phyloP scores from a whole-genome alignment of 2,329 filamentous ascomycete species.

The Nemania diffusa region DNA sequence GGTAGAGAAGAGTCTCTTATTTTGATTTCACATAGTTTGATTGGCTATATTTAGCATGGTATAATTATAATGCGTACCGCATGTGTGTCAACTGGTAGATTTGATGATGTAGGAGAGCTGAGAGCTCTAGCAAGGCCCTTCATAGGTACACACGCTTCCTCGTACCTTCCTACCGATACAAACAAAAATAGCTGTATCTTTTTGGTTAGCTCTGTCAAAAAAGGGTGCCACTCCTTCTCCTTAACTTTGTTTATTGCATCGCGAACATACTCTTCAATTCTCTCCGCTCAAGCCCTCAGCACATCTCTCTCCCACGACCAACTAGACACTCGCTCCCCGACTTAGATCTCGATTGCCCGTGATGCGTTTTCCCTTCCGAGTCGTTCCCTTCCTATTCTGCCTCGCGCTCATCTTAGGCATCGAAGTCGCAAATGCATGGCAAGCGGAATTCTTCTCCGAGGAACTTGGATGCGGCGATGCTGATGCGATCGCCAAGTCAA shows the following conservation, averaged over 20 bases:
- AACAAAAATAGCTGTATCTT: too few species aligned
- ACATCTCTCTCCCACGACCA: not conserved
- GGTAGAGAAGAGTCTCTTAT: too few species aligned
- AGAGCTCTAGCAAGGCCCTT: too few species aligned
- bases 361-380: not conserved
- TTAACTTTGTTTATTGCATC: not conserved
- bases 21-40: too few species aligned
- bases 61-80: too few species aligned
- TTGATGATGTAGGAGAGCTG: too few species aligned
- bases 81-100: too few species aligned
- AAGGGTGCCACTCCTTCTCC: not conserved
- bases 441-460: constrained; percentile 8
- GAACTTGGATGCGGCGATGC: constrained; percentile 2
- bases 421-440: not conserved
- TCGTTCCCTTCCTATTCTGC: not conserved
- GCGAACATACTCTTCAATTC: not conserved
- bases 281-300: not conserved
- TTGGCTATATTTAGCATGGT: too few species aligned
- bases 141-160: too few species aligned
- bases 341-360: not conserved
- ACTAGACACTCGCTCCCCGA: not conserved
- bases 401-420: not conserved
- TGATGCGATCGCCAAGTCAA: not conserved
- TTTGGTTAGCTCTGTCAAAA: not conserved
- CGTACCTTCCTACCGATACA: too few species aligned